Percentiles rank a stretch among this genome's conserved stretches.
Conservation (phyloP, 495 filamentous ascomycete genomes). For the Hapsidospora chrysogenum region DNA sequence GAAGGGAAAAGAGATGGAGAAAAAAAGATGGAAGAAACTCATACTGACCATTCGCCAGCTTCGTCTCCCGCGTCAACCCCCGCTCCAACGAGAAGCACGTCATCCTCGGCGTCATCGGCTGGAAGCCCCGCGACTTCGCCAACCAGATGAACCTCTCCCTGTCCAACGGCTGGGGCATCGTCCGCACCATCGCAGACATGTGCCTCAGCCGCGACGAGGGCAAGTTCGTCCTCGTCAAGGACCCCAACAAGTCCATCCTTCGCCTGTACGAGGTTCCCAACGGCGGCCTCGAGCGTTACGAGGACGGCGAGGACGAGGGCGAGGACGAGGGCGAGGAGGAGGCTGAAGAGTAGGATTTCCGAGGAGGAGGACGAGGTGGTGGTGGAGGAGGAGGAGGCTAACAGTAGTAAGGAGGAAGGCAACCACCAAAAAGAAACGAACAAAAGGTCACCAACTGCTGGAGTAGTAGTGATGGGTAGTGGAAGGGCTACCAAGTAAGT, state of each 20-base stretch:
- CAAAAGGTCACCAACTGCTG: not conserved
- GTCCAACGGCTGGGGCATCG: slow-evolving; percentile 96
- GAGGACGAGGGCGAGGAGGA: slow-evolving; percentile 6
- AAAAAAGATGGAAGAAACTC: too few relatives aligned
- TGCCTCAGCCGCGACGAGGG: slow-evolving; percentile 54
- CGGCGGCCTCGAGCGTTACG: slow-evolving; percentile 61
- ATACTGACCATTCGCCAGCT: slow-evolving; percentile 32
- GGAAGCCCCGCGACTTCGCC: slow-evolving; percentile 94
- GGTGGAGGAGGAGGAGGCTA: not conserved
- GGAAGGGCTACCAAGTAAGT: not conserved
- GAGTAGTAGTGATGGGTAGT: not conserved
- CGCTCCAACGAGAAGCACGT: slow-evolving; percentile 82
- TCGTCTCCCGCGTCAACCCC: slow-evolving; percentile 85
- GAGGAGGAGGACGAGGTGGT: slow-evolving; percentile 5
- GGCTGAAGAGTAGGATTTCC: slow-evolving; percentile 18
- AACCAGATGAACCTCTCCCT: slow-evolving; percentile 95
- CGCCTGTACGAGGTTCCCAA: slow-evolving; percentile 82
- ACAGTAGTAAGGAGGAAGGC: not conserved
- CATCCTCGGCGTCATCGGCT: slow-evolving; percentile 86
- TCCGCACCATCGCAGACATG: slow-evolving; percentile 93
- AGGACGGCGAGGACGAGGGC: slow-evolving; percentile 19
- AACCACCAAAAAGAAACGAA: not conserved
- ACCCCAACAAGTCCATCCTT: slow-evolving; percentile 89
- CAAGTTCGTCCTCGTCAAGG: slow-evolving; percentile 60
- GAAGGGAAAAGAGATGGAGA: too few relatives aligned